Conservation (phyloP, 257 asterid genomes). For the Mitragyna speciosa region DNA sequence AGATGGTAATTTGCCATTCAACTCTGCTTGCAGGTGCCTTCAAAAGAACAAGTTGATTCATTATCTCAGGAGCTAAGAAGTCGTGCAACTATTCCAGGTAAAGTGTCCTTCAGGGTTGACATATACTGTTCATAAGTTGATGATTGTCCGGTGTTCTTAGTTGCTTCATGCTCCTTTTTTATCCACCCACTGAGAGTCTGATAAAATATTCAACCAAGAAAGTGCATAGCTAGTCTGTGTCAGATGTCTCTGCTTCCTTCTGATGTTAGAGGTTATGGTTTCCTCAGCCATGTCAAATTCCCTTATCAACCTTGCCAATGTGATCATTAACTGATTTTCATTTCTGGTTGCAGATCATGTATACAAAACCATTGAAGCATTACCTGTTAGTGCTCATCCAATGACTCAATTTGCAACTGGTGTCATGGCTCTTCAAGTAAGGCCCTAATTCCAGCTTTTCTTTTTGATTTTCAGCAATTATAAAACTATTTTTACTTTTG, state of each 20-base stretch:
- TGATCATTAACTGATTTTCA: neutral
- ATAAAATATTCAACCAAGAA: neutral
- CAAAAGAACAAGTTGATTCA: conserved; percentile 88
- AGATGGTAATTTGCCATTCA: neutral
- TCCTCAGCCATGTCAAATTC: neutral
- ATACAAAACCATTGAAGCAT: conserved; percentile 70
- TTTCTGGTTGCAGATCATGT: conserved; percentile 65
- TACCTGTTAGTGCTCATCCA: conserved; percentile 83
- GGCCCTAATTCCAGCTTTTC: conserved; percentile 16
- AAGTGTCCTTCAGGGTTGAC: conserved; percentile 27
- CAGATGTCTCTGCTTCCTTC: neutral
- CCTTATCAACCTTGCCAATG: neutral
- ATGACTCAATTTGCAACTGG: conserved; percentile 97
- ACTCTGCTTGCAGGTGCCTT: conserved; percentile 64
- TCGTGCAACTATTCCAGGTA: conserved; percentile 94
- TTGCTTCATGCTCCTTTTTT: neutral
- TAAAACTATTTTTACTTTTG: neutral
- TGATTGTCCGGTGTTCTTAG: neutral
- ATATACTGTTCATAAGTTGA: neutral
- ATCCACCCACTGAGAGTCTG: neutral
- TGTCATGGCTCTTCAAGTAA: conserved; percentile 96
- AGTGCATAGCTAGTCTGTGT: neutral
- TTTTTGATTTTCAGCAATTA: conserved; percentile 5
- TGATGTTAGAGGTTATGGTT: neutral
- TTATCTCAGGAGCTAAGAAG: conserved; percentile 79